These are phyloP conservation scores for Xylaria curta DNA, from an alignment of 495 filamentous ascomycete species.

Conservation along the genomic window DNA sequence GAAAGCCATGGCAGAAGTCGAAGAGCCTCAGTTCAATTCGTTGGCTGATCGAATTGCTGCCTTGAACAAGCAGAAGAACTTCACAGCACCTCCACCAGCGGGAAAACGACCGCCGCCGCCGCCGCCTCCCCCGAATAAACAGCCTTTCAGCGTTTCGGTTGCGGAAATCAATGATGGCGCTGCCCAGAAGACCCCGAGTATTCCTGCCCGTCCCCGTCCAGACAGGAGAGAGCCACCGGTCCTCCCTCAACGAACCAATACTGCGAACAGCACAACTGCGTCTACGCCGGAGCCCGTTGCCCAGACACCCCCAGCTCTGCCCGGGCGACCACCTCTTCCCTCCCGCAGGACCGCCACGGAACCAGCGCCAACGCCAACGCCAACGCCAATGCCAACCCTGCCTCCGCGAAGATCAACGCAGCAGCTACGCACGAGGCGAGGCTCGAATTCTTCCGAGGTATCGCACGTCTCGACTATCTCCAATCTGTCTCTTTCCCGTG, in stretches of 20 bases:
- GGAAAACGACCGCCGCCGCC: constrained; percentile 58
- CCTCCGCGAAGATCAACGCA: constrained; percentile 49
- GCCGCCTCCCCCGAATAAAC: constrained; percentile 43
- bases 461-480: constrained; percentile 54
- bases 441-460: constrained; percentile 54
- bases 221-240: constrained; percentile 41
- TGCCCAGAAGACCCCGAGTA: constrained; percentile 38
- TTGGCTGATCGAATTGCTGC: constrained; percentile 63
- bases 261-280: neutral
- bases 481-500: constrained; percentile 46
- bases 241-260: constrained; percentile 49
- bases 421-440: constrained; percentile 42
- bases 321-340: constrained; percentile 48
- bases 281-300: constrained; percentile 25
- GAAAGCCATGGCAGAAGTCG: constrained; percentile 56
- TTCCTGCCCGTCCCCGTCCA: constrained; percentile 43
- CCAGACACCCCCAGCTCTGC: constrained; percentile 34
- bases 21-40: constrained; percentile 60
- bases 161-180: constrained; percentile 35
- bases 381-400: constrained; percentile 47
- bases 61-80: constrained; percentile 59
- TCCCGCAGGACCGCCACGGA: constrained; percentile 41
- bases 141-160: constrained; percentile 32
- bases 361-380: constrained; percentile 39
- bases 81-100: constrained; percentile 45